A percentile compares a stretch with the other conserved stretches of the same genome.
phyloP scores from a whole-genome alignment of 306 rosid species.

The Cucurbita maxima region DNA sequence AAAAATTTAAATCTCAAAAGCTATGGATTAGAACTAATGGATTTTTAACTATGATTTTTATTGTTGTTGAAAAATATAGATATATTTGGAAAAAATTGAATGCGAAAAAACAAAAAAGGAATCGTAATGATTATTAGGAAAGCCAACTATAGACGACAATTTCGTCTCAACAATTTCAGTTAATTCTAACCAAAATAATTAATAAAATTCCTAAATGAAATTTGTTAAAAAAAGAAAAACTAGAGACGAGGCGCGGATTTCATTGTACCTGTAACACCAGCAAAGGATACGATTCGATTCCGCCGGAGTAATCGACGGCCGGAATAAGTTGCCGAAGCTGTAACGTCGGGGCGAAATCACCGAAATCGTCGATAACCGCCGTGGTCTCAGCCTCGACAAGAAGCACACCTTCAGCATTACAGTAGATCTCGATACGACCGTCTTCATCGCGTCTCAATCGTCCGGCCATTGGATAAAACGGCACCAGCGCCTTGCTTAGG shows the following conservation, averaged over 20 bases:
- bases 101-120: no score
- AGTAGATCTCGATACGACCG: slow-evolving; percentile 66
- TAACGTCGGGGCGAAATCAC: slow-evolving; percentile 69
- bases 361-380: slow-evolving; percentile 46
- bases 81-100: no score
- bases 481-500: slow-evolving; percentile 49
- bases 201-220: not conserved
- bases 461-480: slow-evolving; percentile 75
- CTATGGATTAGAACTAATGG: no score
- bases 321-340: slow-evolving; percentile 72
- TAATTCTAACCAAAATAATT: not conserved
- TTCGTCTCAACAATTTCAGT: not conserved
- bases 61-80: no score
- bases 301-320: slow-evolving; percentile 45
- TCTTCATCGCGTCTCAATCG: slow-evolving; percentile 53
- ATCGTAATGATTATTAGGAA: no score
- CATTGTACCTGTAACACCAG: slow-evolving; percentile 49
- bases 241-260: not conserved
- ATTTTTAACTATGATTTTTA: no score
- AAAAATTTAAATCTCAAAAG: no score
- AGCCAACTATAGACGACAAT: not conserved
- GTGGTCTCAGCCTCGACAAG: slow-evolving; percentile 50
- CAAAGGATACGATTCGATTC: slow-evolving; percentile 48
- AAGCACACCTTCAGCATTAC: slow-evolving; percentile 60
- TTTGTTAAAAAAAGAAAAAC: not conserved